Evolutionary conservation across 108 stramenopile species (phyloP).

Genomic region (Fistulifera solaris): DNA sequence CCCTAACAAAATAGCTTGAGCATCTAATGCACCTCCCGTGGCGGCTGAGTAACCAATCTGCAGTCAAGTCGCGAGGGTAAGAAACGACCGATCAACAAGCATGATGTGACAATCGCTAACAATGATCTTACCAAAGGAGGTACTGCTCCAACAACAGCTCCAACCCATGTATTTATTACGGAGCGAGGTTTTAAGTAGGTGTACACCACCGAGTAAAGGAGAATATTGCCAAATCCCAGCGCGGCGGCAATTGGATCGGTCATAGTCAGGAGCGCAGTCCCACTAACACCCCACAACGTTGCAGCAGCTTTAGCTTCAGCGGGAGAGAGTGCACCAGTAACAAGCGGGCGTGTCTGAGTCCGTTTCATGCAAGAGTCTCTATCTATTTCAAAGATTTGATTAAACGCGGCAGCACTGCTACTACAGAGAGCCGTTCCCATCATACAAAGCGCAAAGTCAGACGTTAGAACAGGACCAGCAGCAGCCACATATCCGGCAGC

Average conservation of each 20-base stretch:
- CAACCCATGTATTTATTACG: constrained; percentile 95
- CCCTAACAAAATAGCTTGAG: constrained; percentile 76
- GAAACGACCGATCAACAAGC: too few relatives aligned
- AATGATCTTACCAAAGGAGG: constrained; percentile 65
- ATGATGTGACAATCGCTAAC: too few relatives aligned
- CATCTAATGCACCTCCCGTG: constrained; percentile 65
- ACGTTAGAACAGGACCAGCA: constrained; percentile 67
- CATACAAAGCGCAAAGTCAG: constrained; percentile 52
- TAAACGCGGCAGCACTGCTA: constrained; percentile 87
- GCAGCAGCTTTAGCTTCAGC: constrained; percentile 65
- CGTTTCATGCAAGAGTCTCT: constrained; percentile 87
- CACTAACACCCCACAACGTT: constrained; percentile 51
- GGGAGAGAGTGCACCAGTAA: constrained; percentile 50
- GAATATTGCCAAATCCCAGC: constrained; percentile 89
- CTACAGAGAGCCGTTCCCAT: constrained; percentile 88
- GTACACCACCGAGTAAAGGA: constrained; percentile 92
- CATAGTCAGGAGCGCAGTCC: constrained; percentile 57
- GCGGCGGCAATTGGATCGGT: constrained; percentile 88
- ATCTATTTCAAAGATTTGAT: constrained; percentile 84
- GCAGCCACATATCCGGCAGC: constrained; percentile 88
- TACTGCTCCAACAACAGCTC: constrained; percentile 96
- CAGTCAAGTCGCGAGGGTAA: too few relatives aligned
- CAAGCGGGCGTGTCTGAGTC: constrained; percentile 85
- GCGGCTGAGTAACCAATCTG: constrained; percentile 96
- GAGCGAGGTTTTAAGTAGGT: constrained; percentile 91